These are phyloP conservation scores for Crithidia brevicula DNA, from an alignment of 208 protist genomes.

Conservation along the genomic window DNA sequence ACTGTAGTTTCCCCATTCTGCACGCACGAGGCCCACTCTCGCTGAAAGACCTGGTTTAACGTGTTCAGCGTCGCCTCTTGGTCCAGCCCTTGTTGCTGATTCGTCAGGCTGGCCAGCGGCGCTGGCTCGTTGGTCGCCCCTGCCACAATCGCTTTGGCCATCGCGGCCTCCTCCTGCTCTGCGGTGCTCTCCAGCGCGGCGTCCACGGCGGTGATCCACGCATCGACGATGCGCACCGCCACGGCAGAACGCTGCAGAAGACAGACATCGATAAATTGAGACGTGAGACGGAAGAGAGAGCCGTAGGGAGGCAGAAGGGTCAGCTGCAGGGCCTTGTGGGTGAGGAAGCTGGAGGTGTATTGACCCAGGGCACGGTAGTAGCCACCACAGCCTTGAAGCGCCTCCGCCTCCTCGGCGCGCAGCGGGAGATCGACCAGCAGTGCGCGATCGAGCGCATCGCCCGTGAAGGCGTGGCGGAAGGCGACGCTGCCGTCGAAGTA, in stretches of 20 bases:
- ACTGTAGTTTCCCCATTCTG: slow-evolving; percentile 40
- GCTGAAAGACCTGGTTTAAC: slow-evolving; percentile 57
- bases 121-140: slow-evolving; percentile 3
- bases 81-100: slow-evolving; percentile 26
- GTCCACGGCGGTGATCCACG: slow-evolving; percentile 44
- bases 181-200: slow-evolving; percentile 29
- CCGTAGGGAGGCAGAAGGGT: slow-evolving; percentile 77
- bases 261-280: slow-evolving; percentile 68
- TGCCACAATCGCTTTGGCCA: slow-evolving; percentile 14
- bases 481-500: slow-evolving; percentile 22
- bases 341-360: slow-evolving; percentile 63
- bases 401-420: slow-evolving; percentile 29
- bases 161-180: slow-evolving; percentile 19
- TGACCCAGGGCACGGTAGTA: slow-evolving; percentile 69
- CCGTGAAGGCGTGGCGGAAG: slow-evolving; percentile 21
- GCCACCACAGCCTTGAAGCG: slow-evolving; percentile 52
- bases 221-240: slow-evolving; percentile 51
- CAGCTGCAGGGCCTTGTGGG: slow-evolving; percentile 85
- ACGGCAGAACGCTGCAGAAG: slow-evolving; percentile 63
- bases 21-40: slow-evolving; percentile 58
- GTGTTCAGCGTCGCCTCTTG: slow-evolving; percentile 20
- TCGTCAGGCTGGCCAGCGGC: slow-evolving; percentile 20
- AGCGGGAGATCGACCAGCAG: slow-evolving; percentile 17
- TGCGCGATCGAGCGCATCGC: slow-evolving; percentile 10
- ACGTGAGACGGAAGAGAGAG: slow-evolving; percentile 54